phyloP scores from a whole-genome alignment of 2,329 filamentous ascomycete genomes.

The Verticillium klebahnii region DNA sequence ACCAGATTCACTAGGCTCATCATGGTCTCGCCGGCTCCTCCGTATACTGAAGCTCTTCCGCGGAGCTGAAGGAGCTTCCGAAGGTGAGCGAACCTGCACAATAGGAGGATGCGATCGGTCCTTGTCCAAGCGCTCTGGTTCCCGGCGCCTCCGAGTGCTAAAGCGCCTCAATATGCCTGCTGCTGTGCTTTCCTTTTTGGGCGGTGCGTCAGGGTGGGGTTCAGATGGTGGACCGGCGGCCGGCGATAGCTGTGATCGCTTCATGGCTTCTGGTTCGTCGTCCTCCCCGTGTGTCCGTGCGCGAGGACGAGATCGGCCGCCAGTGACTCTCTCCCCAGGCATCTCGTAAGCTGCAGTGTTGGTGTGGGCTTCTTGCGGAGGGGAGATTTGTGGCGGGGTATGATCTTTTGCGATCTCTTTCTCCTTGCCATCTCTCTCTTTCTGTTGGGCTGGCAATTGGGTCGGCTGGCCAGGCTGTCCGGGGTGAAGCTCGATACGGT shows the following conservation, averaged over 20 bases:
- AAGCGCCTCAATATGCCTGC: conserved; percentile 82
- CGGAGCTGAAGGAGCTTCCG: conserved; percentile 58
- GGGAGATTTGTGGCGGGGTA: conserved; percentile 65
- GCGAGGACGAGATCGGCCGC: conserved; percentile 75
- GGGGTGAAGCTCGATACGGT: conserved; percentile 47
- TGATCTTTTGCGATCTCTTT: background rate
- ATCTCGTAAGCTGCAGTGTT: conserved; percentile 83
- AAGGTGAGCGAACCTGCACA: conserved; percentile 74
- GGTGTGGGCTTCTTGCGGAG: conserved; percentile 84
- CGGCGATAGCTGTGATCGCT: conserved; percentile 55
- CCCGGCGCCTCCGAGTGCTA: conserved; percentile 77
- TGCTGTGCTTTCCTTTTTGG: conserved; percentile 83
- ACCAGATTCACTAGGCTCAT: conserved; percentile 42
- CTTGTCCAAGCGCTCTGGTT: conserved; percentile 57
- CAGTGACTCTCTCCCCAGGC: conserved; percentile 81
- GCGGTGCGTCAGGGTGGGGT: conserved; percentile 54
- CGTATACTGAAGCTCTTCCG: conserved; percentile 88
- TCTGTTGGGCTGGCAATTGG: conserved; percentile 25
- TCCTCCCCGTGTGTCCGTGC: conserved; percentile 94
- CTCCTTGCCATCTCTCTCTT: conserved; percentile 35
- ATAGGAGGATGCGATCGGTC: conserved; percentile 66
- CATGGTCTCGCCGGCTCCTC: conserved; percentile 48
- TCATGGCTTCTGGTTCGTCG: conserved; percentile 70
- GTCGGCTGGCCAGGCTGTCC: conserved; percentile 31
- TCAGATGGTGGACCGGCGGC: conserved; percentile 45